Conservation (phyloP, 2,329 filamentous ascomycete genomes). For the Pseudogymnoascus destructans region DNA sequence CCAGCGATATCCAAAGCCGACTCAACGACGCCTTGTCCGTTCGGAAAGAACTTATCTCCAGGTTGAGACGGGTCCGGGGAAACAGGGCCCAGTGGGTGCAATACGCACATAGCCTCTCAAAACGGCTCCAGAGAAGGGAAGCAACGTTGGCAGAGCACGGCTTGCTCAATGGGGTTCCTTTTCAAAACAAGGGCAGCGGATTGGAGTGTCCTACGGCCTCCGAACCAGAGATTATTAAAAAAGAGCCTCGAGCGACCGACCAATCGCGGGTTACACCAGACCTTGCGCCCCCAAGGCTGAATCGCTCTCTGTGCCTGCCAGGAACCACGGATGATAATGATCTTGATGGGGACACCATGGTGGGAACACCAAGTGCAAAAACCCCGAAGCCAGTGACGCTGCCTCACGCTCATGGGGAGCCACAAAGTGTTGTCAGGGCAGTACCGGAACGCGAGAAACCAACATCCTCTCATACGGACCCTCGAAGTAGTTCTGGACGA, state of each 20-base stretch:
- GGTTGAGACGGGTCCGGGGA: not conserved
- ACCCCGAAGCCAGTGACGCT: not conserved
- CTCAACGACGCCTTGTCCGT: not conserved
- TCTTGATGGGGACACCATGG: not conserved
- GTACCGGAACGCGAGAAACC: not conserved
- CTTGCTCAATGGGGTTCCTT: not conserved
- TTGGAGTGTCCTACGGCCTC: not conserved
- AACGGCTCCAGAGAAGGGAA: not conserved
- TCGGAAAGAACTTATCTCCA: not conserved
- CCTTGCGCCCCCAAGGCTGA: not conserved
- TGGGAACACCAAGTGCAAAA: not conserved
- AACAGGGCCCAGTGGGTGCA: not conserved
- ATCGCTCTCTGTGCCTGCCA: not conserved
- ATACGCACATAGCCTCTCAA: not conserved
- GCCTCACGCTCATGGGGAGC: not conserved
- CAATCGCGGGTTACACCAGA: not conserved
- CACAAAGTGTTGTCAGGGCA: not conserved
- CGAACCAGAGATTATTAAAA: not conserved
- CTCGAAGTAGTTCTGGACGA: not conserved
- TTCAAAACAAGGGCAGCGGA: conserved; percentile 2
- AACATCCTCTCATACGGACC: not conserved
- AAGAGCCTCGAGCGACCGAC: not conserved
- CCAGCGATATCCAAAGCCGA: not conserved
- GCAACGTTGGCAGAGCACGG: not conserved
- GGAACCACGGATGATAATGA: not conserved